Base-by-base conservation (phyloP, 1,284 basidiomycete species). In the Lentinula novae-zelandiae region DNA sequence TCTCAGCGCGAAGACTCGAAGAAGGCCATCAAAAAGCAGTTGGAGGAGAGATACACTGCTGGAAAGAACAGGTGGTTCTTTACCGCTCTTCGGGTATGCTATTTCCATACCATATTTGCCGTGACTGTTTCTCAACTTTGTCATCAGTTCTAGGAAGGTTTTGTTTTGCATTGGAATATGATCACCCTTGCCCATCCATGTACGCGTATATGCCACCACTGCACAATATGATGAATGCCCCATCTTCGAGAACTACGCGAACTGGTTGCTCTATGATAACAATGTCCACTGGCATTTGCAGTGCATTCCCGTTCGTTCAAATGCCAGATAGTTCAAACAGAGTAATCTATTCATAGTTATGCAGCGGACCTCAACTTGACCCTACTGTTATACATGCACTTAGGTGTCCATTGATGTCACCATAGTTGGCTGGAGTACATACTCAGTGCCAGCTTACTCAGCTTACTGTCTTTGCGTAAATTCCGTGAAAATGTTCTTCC, bases 51-150 rank as follows among this genome's bases (percentile, higher is more conserved):
- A 65, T 96, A 97, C 86, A 82, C 83, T 61, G 79, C 82, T 63
- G 95, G 95, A 64, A 94, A 95, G 85, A 96, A 96, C 87, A 89
- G 89, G 77, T 96, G 95, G 95, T 96, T 95, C 85, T 93, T 94
- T 86, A 83, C 86, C 66, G 72, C 86, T 63, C 84, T 93, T 63
- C 84, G 87, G 70, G 91, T 92, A 74, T 69, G 88, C 80, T 55
- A 39, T 3, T 39, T 4, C 4, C 60, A 17, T 46, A 20, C 13
- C 6, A 7, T 46, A 10, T 36, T 34, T 6, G 27, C 12, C 49
- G 13, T 33, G 44, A 33, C 5, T 59, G 52, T 33, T 5, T 34
- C 50, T 9, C n/a, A 40, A 10, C 15, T 38, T 2, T 34, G 38
- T 27, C 33, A 31, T 20, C 55, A 77, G 76, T 77, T 77, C 72